Base-by-base conservation (phyloP, 306 rosid genomes). In the Inga laurina region DNA sequence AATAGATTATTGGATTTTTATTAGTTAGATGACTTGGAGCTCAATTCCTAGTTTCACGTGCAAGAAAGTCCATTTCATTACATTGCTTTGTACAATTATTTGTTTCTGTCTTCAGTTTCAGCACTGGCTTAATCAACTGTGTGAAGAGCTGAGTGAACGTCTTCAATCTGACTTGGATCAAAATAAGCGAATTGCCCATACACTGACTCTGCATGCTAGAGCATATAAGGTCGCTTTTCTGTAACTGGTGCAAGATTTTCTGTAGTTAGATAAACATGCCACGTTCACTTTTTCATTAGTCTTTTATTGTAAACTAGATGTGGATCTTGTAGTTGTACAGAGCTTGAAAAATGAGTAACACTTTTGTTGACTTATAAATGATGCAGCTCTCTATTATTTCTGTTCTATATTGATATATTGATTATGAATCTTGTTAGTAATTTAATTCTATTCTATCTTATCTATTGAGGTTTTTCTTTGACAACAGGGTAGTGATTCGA, bases 121-220 rank as follows among this genome's bases (percentile, higher is more conserved):
- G 73, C 92, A 89, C 24, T 95, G 98, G 98, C 96, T 95, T 82
- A 90, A 89, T 86, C 86, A 92, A 84, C 91, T 95, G 67, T 92
- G 96, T 39, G 96, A 92, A 80, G 99, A 95, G 82, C 84, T 95
- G 82, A 84, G 88, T 71, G 99, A 95, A 82, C 98, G 99, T 44
- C 91, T 95, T 86, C 67, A 71, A 18, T 88, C 89, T 74, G 99
- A 95, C 89, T 83, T 93, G 84, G 92, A 93, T 52, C 84, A 88
- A 89, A 93, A 95, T 88, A 92, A 91, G 86, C 89, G 99, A 43
- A 92, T 93, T 81, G 99, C 97, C 13, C 98, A 80, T 44, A 91
- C 96, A 15, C 88, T 95, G 71, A 88, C 97, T 12, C 81, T 95
- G 81, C 96, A 95, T 91, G 96, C 89, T 85, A 89, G 88, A 14